Evolutionary conservation across 192 early-diverging fungal species (phyloP).

Genomic region (Coemansia sp.): DNA sequence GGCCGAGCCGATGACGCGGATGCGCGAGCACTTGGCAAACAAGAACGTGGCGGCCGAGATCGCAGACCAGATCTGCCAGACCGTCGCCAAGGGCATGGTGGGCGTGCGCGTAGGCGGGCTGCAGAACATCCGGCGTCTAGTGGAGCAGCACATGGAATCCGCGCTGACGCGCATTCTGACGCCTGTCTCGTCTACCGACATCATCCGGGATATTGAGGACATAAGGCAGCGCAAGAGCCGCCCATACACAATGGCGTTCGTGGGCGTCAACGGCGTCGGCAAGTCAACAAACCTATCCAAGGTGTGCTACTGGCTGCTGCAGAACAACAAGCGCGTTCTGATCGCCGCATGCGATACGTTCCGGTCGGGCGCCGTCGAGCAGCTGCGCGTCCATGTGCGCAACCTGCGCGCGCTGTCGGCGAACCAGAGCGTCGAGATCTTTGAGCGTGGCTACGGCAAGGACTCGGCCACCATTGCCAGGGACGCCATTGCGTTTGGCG

Average conservation of each 20-base stretch:
- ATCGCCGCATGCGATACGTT: conserved; percentile 98
- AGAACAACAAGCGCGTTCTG: conserved; percentile 83
- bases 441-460: conserved; percentile 95
- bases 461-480: conserved; percentile 94
- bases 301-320: conserved; percentile 92
- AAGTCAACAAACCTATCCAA: conserved; percentile 94
- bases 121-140: conserved; percentile 67
- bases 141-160: conserved; percentile 78
- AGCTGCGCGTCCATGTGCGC: conserved; percentile 84
- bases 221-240: conserved; percentile 62
- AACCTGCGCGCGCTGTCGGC: conserved; percentile 78
- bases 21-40: conserved; percentile 87
- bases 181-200: conserved; percentile 83
- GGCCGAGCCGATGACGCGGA: conserved; percentile 78
- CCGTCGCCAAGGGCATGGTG: conserved; percentile 67
- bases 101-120: conserved; percentile 78
- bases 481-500: conserved; percentile 84
- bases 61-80: conserved; percentile 77
- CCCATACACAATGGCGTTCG: conserved; percentile 89
- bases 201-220: conserved; percentile 84
- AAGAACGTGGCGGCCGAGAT: conserved; percentile 95
- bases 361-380: conserved; percentile 93
- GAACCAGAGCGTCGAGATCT: conserved; percentile 76
- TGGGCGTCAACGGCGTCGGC: conserved; percentile 95
- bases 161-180: conserved; percentile 87